Evolutionary conservation across 208 protist species (phyloP), one percentile per base, ranked within the genome.

Genomic region (Wallacemonas sp.): DNA sequence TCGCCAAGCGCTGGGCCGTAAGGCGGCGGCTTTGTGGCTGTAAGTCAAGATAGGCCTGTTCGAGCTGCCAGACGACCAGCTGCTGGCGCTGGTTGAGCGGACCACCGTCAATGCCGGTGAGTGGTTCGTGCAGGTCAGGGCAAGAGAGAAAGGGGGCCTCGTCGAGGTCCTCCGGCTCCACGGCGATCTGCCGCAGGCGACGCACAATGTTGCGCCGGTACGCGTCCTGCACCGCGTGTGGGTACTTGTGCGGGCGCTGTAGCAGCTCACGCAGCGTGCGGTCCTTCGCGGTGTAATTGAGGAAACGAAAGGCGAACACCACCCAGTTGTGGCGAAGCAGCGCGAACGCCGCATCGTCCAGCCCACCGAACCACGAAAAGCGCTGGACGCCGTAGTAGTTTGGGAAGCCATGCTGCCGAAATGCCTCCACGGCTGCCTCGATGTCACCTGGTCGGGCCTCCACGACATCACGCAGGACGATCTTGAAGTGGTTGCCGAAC

Each of bases 331-430:
- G 83, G 22, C 83, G 76, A 52, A 95, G 69, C 60, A 95, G 65
- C 10, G 89, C 85, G 29, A 92, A 91, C 9, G 81, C 85, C 3
- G 86, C 79, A 57, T 95, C 89, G 27, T 91, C 66, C 42, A 46
- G 44, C 4, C 89, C 85, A 34, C 67, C 89, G 79, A 95, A 95
- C 86, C 89, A 95, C 10, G 86, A 91, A 45, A 95, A 95, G 12
- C 89, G 81, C 76, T 95, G 89, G 46, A 84, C 92, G 19, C 89
- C 89, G 67, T 92, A 95, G 67, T 92, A 95, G 67, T 95, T 95
- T 12, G 89, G 83, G 57, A 95, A 95, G 3, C 89, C 89, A 26
- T 85, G 21, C n/a, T 68, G 19, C 22, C 13, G 22, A 69, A 95
- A 91, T 13, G 62, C 54, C 2, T 80, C 26, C 22, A 94, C 44